These are phyloP conservation scores for Blastobotrys raffinosifermentans DNA, from an alignment of 1,139 yeast species.

Conservation along the genomic window DNA sequence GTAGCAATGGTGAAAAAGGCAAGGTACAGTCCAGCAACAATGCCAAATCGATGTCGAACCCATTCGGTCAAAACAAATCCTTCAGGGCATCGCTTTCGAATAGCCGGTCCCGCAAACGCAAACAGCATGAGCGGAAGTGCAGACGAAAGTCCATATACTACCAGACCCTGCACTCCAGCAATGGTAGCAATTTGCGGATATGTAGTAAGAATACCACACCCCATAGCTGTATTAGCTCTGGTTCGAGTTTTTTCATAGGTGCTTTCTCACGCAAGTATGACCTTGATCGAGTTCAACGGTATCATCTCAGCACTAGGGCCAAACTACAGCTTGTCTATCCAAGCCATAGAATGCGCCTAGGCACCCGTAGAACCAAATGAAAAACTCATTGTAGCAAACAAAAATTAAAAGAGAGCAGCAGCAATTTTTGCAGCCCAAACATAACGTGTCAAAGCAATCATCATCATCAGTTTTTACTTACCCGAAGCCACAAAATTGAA, in stretches of 20 bases:
- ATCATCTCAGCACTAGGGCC: conserved; percentile 57
- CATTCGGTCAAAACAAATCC: conserved; percentile 95
- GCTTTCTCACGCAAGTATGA: conserved; percentile 81
- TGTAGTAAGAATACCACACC: conserved; percentile 82
- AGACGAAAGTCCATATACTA: conserved; percentile 78
- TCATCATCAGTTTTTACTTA: conserved; percentile 40
- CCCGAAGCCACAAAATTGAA: conserved; percentile 86
- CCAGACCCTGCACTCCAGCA: conserved; percentile 80
- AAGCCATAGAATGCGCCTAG: too few relatives aligned
- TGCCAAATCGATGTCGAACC: conserved; percentile 79
- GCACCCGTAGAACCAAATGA: conserved; percentile 50
- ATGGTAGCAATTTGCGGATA: conserved; percentile 82
- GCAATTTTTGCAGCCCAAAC: conserved; percentile 3
- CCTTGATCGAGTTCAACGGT: conserved; percentile 88
- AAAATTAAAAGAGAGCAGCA: conserved; percentile 3
- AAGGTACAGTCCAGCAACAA: conserved; percentile 62
- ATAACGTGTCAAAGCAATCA: neutral
- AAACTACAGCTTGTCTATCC: too few relatives aligned
- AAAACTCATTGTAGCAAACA: neutral
- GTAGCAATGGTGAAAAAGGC: conserved; percentile 81
- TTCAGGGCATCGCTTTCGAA: conserved; percentile 73
- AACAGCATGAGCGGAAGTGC: conserved; percentile 79
- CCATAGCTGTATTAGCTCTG: conserved; percentile 55
- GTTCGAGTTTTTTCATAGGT: neutral
- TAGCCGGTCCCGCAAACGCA: conserved; percentile 75